Base-by-base conservation (phyloP, 116 monocot genomes). In the Dioscorea cayenensis region DNA sequence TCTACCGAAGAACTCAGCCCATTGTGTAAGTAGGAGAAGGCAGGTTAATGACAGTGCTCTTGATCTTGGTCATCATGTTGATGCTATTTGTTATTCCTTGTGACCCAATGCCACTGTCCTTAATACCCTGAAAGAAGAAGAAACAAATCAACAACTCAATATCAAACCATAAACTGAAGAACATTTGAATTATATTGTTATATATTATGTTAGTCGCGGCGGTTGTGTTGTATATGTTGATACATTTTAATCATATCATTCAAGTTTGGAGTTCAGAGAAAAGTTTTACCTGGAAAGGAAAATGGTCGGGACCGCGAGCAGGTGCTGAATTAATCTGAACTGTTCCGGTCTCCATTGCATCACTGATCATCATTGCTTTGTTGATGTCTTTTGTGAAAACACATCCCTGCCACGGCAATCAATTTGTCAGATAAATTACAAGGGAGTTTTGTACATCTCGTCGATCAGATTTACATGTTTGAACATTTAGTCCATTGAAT, bases 301-400 rank as follows among this genome's bases (percentile, higher is more conserved):
- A 96, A 70, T 96, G 96, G 51, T 96, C 96, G 28, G 96, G 96
- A 60, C 96, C 96, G 7, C 96, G 86, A 65, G 96, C 96, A 0
- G 96, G 96, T 62, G 96, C 96, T 7, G 96, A 96, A 75, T 96
- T 96, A 66, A 96, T 96, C 82, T 96, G 96, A 65, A 96, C 86
- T 0, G 96, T 92, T 77, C 96, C 96, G 0, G 92, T 83, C 68
- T 96, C 92, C 96, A 96, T 96, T 1, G 90, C 92, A 73, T 96
- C 92, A 51, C 92, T 92, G 63, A 92, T 90, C 96, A 96, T 77
- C 18, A 96, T 88, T 4, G 96, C 96, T 69, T 92, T 96, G 75
- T 90, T 85, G 68, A 96, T 90, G 72, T 96, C 92, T 67, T 78
- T 90, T 12, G 96, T 92, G 84, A 96, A 96, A 28, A 96, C 82